Evolutionary conservation across 352 stramenopile species (phyloP).

Genomic region (Pythium vanterpoolii): DNA sequence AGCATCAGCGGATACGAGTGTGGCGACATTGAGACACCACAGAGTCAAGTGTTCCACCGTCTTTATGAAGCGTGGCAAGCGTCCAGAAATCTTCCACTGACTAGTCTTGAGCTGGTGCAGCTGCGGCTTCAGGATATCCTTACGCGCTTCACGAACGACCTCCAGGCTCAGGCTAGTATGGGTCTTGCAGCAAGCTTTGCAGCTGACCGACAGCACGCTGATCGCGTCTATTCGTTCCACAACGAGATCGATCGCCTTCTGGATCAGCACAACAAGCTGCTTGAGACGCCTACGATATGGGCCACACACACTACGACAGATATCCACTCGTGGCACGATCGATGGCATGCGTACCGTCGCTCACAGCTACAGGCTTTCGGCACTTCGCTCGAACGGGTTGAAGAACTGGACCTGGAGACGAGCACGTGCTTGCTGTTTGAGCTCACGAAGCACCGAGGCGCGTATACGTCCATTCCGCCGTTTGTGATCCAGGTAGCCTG

Average conservation of each 20-base stretch:
- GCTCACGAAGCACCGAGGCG: not conserved
- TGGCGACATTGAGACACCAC: not conserved
- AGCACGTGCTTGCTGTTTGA: constrained; percentile 10
- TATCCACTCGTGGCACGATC: constrained; percentile 1
- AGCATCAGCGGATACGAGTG: too few relatives aligned
- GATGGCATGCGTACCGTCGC: not conserved
- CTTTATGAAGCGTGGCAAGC: not conserved
- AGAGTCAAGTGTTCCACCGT: not conserved
- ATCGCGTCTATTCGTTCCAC: constrained; percentile 3
- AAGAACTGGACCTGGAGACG: not conserved
- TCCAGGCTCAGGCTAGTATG: not conserved
- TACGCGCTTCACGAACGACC: not conserved
- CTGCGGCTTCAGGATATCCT: too few relatives aligned
- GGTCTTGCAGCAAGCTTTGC: not conserved
- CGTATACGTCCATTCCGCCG: not conserved
- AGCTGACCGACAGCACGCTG: not conserved
- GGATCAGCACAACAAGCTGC: not conserved
- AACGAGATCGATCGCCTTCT: constrained; percentile 1
- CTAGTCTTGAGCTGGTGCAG: too few relatives aligned
- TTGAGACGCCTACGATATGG: not conserved
- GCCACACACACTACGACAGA: not conserved
- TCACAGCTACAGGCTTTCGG: not conserved
- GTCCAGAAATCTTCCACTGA: not conserved
- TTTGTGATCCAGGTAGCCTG: not conserved
- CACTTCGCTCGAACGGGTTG: not conserved